Conservation (phyloP, 2,329 filamentous ascomycete species). For the Fusarium udum region DNA sequence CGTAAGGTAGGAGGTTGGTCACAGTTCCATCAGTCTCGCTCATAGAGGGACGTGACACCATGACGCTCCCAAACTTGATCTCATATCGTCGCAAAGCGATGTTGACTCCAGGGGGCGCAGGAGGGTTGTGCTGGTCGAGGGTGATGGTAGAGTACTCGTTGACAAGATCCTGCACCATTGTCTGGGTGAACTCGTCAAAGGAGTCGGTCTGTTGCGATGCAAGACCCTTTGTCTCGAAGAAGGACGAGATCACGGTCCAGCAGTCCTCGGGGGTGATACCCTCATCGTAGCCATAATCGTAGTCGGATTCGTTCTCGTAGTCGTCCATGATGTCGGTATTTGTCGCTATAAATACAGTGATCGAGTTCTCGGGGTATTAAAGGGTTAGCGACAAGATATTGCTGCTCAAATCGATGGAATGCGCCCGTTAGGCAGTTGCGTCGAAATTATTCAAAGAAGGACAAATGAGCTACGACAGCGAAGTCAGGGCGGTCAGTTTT, state of each 20-base stretch:
- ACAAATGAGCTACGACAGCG: slow-evolving; percentile 34
- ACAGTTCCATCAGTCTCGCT: slow-evolving; percentile 93
- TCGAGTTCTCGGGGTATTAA: background rate
- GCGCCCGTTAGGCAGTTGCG: slow-evolving; percentile 8
- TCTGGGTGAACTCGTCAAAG: slow-evolving; percentile 95
- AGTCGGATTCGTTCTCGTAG: slow-evolving; percentile 68
- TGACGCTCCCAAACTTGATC: slow-evolving; percentile 90
- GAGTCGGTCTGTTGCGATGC: slow-evolving; percentile 98
- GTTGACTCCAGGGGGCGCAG: slow-evolving; percentile 77
- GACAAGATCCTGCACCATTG: slow-evolving; percentile 93
- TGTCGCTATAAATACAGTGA: background rate
- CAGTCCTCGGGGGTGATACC: slow-evolving; percentile 95
- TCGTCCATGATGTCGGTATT: slow-evolving; percentile 58
- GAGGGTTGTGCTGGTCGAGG: slow-evolving; percentile 91
- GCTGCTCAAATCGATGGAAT: slow-evolving; percentile 9
- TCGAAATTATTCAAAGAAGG: slow-evolving; percentile 32
- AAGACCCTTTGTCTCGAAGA: slow-evolving; percentile 95
- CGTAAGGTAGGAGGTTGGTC: slow-evolving; percentile 87
- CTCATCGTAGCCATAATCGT: slow-evolving; percentile 75
- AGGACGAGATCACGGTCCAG: slow-evolving; percentile 96
- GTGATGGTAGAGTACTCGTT: slow-evolving; percentile 90
- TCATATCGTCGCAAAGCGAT: slow-evolving; percentile 92
- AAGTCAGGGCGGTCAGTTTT: slow-evolving; percentile 46
- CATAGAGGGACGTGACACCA: slow-evolving; percentile 88
- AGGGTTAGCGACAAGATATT: slow-evolving; percentile 6